Evolutionary conservation across 768 basidiomycete species (phyloP), one percentile per base, ranked within the genome.

Genomic region (Suillus alpinus): DNA sequence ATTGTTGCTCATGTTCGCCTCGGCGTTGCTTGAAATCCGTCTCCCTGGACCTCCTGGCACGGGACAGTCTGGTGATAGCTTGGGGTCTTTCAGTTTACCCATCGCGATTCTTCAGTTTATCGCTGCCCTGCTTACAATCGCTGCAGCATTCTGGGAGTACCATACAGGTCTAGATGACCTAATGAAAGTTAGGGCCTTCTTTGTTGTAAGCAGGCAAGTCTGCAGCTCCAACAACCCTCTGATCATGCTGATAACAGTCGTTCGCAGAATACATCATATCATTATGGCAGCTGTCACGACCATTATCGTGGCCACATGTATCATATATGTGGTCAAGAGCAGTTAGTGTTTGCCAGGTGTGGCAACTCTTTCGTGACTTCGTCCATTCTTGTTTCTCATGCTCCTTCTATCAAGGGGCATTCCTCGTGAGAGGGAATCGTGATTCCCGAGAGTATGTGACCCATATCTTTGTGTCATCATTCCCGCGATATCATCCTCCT

Each of bases 101-200:
- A 73, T 86, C 14, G 84, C 86, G 4, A 74, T 77, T 20, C 68
- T 89, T 4, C 78, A 86, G 61, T 75, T 86, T 52, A 68, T 71
- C 14, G 83, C 85, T 5, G 81, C 87, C 9, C 59, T 89, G 16
- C 75, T 77, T 13, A 80, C 82, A 18, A 78, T 91, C 23, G 73
- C 68, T 9, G 86, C 82, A 1, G 89, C 87, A 0, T 63, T 77
- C 40, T 91, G 85, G 85, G 88, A 89, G 72, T 92, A 88, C 62
- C 80, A 82, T 60, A 78, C 74, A 53, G 84, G 84, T 1, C 83
- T 79, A 49, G 72, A 77, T 66, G 87, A 87, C 68, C 70, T 91
- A 62, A 75, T 81, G 59, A 76, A 78, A 59, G 77, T 82, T 73
- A 80, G 82, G 62, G 86, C 87, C 1, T 89, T 91, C 68, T 69